A percentile compares a stretch with the other conserved stretches of the same genome.
Evolutionary conservation across 345 rosid genomes (phyloP).

Genomic region (Gossypium sturtianum): DNA sequence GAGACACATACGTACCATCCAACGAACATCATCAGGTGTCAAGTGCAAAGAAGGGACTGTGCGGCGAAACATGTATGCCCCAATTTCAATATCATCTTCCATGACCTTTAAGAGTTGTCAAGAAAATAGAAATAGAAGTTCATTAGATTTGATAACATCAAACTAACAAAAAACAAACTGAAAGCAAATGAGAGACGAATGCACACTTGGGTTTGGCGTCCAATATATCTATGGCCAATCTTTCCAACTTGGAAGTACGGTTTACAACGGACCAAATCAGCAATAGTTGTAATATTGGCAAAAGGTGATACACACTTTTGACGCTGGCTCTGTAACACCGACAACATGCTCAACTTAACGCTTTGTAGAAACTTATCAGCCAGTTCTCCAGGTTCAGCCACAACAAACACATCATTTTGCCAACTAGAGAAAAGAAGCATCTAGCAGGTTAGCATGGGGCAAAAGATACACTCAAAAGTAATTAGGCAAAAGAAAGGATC

Average conservation of each 20-base stretch:
- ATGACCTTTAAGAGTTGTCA: slow-evolving; percentile 51
- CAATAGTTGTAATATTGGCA: slow-evolving; percentile 59
- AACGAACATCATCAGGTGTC: slow-evolving; percentile 89
- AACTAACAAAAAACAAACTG: not conserved
- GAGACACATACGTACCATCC: slow-evolving; percentile 65
- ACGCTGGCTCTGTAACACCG: slow-evolving; percentile 46
- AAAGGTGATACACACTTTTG: slow-evolving; percentile 50
- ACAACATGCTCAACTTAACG: slow-evolving; percentile 70
- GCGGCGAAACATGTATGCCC: slow-evolving; percentile 90
- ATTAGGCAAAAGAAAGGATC: slow-evolving; percentile 9
- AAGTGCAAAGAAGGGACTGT: slow-evolving; percentile 85
- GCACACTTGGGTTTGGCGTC: slow-evolving; percentile 87
- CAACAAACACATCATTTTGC: slow-evolving; percentile 98
- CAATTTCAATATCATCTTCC: slow-evolving; percentile 94
- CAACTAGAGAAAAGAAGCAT: slow-evolving; percentile 44
- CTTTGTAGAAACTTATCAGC: slow-evolving; percentile 81
- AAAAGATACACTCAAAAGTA: slow-evolving; percentile 12
- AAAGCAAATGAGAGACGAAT: slow-evolving; percentile 4
- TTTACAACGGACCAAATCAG: slow-evolving; percentile 58
- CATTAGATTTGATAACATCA: not conserved
- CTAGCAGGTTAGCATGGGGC: slow-evolving; percentile 22
- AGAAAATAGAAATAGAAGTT: slow-evolving; percentile 9
- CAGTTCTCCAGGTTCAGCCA: slow-evolving; percentile 96
- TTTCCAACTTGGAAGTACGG: slow-evolving; percentile 90
- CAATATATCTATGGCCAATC: slow-evolving; percentile 78